phyloP scores from a whole-genome alignment of 192 early-diverging fungal genomes.

The Coemansia sp. region DNA sequence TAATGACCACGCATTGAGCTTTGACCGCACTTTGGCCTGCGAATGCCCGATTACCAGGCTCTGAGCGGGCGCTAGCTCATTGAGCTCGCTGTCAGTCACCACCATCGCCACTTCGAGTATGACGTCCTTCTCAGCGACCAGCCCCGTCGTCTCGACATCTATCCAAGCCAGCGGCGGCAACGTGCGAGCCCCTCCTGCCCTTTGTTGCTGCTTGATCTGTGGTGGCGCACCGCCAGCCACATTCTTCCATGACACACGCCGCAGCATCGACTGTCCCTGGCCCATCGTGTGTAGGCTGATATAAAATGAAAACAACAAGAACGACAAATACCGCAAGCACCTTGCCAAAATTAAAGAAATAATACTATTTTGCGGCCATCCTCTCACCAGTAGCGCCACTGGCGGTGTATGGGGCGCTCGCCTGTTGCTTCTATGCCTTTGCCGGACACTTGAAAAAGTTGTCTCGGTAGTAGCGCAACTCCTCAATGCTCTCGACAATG shows the following conservation, averaged over 20 bases:
- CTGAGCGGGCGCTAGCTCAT: constrained; percentile 65
- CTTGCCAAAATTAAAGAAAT: too few species aligned
- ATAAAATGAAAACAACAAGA: neutral
- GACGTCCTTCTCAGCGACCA: constrained; percentile 60
- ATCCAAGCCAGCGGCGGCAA: constrained; percentile 21
- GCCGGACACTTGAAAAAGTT: constrained; percentile 59
- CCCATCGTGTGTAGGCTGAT: neutral
- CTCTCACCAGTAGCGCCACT: neutral
- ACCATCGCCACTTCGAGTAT: constrained; percentile 86
- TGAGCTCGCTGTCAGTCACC: constrained; percentile 83
- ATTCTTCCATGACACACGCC: neutral
- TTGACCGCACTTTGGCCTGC: constrained; percentile 40
- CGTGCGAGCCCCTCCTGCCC: neutral
- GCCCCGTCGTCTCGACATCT: constrained; percentile 34
- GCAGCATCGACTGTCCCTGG: neutral
- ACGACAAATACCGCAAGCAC: neutral
- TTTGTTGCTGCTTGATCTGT: neutral
- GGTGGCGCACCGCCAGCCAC: neutral
- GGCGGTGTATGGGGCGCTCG: neutral
- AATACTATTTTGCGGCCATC: too few species aligned
- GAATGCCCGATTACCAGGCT: constrained; percentile 61
- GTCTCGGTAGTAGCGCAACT: constrained; percentile 77
- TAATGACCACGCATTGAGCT: constrained; percentile 88
- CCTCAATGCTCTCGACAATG: constrained; percentile 89
- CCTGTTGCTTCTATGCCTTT: neutral